Conservation (phyloP, 768 basidiomycete genomes). For the Auriscalpium orientale region DNA sequence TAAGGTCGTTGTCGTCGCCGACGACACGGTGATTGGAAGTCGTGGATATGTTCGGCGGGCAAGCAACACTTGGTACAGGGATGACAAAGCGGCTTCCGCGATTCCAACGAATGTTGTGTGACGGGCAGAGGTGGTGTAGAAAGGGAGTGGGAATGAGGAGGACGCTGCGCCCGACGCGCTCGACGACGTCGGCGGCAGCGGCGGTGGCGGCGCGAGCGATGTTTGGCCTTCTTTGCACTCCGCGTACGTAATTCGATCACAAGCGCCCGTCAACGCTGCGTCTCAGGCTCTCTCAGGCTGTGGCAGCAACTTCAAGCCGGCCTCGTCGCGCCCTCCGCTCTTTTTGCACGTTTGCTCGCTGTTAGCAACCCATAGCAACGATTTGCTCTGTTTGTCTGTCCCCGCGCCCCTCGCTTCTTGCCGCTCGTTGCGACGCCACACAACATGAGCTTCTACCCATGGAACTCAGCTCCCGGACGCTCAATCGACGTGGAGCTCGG, state of each 20-base stretch:
- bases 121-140: not conserved
- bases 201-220: conserved; percentile 6
- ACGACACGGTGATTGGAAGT: no score
- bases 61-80: no score
- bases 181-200: conserved; percentile 15
- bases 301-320: not conserved
- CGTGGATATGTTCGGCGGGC: no score
- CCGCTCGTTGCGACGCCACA: not conserved
- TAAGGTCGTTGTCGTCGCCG: no score
- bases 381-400: not conserved
- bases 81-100: no score
- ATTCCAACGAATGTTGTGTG: not conserved
- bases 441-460: conserved; percentile 7
- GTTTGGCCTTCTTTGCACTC: conserved; percentile 13
- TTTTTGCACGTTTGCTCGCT: no score
- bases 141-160: not conserved
- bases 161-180: conserved; percentile 16
- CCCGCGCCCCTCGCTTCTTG: not conserved
- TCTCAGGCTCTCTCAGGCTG: no score
- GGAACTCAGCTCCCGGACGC: conserved; percentile 14
- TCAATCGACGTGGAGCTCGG: conserved; percentile 73
- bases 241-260: not conserved
- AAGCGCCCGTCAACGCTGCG: conserved; percentile 2
- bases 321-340: not conserved
- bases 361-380: no score